These are phyloP conservation scores for Solanum tacnaense DNA, from an alignment of 257 asterid genomes.

Conservation along the genomic window DNA sequence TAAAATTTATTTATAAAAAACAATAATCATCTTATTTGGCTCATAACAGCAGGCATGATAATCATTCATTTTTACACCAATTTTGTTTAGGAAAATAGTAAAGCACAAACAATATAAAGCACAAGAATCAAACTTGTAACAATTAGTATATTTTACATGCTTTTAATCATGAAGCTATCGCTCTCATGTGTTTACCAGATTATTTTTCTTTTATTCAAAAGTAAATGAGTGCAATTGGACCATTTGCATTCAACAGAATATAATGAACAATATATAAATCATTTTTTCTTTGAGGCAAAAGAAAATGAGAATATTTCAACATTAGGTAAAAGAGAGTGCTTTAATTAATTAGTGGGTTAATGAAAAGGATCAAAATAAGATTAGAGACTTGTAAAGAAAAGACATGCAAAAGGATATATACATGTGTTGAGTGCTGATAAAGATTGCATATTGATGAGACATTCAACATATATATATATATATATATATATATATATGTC, in stretches of 20 bases:
- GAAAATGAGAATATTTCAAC: background rate
- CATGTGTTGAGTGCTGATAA: background rate
- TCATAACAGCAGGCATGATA: background rate
- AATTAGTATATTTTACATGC: background rate
- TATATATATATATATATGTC: background rate
- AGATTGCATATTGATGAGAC: background rate
- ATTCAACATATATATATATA: background rate
- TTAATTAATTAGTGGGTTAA: background rate
- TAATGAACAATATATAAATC: background rate
- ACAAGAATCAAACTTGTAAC: background rate
- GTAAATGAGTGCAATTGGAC: background rate
- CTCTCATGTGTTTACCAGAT: background rate
- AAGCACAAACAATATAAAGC: background rate
- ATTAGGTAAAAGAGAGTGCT: background rate
- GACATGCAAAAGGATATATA: background rate
- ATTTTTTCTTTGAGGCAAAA: background rate
- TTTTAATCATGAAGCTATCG: background rate
- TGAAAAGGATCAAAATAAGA: background rate
- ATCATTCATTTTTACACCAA: background rate
- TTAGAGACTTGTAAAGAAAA: background rate
- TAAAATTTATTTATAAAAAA: too few relatives aligned
- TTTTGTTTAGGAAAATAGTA: too few relatives aligned
- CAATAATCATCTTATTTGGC: too few relatives aligned
- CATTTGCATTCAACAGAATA: background rate
- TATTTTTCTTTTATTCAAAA: background rate